Conservation (phyloP, 768 basidiomycete genomes). For the Lentinula sp. region DNA sequence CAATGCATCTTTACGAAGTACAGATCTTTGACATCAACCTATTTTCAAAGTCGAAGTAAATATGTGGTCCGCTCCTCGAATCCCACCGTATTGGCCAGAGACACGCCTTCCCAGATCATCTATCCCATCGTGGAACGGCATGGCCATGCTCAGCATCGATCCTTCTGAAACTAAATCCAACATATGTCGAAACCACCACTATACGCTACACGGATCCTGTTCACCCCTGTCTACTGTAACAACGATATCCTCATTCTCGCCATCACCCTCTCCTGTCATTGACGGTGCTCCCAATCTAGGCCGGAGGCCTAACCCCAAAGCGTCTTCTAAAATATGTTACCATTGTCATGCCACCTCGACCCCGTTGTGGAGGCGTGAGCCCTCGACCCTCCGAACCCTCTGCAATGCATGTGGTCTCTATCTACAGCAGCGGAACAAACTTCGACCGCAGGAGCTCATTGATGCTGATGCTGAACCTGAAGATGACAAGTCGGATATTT, state of each 20-base stretch:
- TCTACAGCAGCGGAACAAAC: conserved; percentile 12
- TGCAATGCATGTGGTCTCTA: conserved; percentile 14
- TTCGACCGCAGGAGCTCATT: conserved; percentile 12
- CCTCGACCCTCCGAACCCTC: conserved; percentile 8
- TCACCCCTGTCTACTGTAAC: conserved; percentile 1
- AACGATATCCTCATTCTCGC: conserved; percentile 4
- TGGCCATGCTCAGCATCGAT: background rate
- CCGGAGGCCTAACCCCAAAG: background rate
- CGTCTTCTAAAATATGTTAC: conserved; percentile 2
- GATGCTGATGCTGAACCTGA: conserved; percentile 10
- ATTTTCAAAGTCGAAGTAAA: background rate
- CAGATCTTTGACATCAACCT: background rate
- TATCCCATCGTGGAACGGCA: background rate
- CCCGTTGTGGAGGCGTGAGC: conserved; percentile 11
- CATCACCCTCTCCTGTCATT: conserved; percentile 1
- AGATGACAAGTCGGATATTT: conserved; percentile 5
- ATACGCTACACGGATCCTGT: background rate
- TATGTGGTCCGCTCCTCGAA: background rate
- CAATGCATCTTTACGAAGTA: background rate
- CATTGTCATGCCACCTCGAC: conserved; percentile 12
- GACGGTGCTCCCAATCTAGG: background rate
- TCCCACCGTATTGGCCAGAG: background rate
- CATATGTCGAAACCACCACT: background rate
- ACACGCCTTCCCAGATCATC: background rate
- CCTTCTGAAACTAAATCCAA: background rate